Evolutionary conservation across 495 filamentous ascomycete genomes (phyloP).

Genomic region (Penicillium fimorum): DNA sequence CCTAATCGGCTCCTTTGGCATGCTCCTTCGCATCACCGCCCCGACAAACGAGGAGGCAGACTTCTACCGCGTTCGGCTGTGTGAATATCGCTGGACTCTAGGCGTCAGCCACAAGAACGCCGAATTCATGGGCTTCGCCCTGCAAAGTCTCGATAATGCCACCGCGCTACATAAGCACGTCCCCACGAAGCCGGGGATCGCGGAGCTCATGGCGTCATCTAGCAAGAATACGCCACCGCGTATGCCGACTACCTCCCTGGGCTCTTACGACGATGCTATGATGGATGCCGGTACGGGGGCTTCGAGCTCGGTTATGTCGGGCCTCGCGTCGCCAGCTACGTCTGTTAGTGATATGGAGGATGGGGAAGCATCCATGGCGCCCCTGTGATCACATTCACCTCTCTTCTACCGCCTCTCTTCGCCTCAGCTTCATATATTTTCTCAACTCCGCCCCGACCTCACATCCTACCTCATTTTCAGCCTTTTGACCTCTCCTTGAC

Average conservation of each 20-base stretch:
- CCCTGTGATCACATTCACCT: constrained; percentile 1
- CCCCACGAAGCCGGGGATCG: constrained; percentile 48
- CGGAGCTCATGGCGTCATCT: constrained; percentile 47
- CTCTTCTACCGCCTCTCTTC: not conserved
- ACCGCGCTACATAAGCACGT: constrained; percentile 47
- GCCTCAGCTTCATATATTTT: not conserved
- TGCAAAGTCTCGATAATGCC: constrained; percentile 49
- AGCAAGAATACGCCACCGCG: constrained; percentile 28
- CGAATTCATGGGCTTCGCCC: constrained; percentile 58
- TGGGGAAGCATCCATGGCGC: constrained; percentile 15
- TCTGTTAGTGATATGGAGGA: constrained; percentile 32
- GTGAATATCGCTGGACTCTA: constrained; percentile 93
- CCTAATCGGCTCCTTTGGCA: constrained; percentile 54
- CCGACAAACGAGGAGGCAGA: constrained; percentile 88
- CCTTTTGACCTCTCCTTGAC: not conserved
- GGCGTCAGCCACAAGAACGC: constrained; percentile 80
- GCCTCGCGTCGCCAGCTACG: constrained; percentile 34
- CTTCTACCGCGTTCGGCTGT: constrained; percentile 84
- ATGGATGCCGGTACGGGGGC: constrained; percentile 18
- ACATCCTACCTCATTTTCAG: not conserved
- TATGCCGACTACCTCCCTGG: constrained; percentile 5
- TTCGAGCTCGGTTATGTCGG: constrained; percentile 36
- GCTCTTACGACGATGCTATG: constrained; percentile 27
- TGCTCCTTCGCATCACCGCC: constrained; percentile 79
- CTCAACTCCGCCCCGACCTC: not conserved